Base-by-base conservation (phyloP, 352 stramenopile genomes). In the Hyaloperonospora arabidopsidis region DNA sequence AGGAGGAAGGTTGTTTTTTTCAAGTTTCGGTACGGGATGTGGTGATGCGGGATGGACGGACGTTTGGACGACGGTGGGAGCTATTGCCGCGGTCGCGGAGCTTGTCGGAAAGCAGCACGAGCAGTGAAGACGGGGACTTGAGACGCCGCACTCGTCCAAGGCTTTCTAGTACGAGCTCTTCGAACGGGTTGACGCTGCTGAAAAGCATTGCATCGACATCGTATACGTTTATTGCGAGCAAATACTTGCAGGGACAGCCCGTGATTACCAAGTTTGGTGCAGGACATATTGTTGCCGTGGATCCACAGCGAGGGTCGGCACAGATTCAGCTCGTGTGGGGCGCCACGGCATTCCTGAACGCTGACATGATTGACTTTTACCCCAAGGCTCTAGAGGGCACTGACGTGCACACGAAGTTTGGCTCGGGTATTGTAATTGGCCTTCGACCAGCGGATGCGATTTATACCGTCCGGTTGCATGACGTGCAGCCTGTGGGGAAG, bases 351-450 rank as follows among this genome's bases (percentile, higher is more conserved):
- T 89, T 57, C 48, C 61, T 91, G 28, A 73, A 65, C 41, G 70
- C 67, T 2, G 73, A 82, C 53, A 74, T 75, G 61, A 80, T 91
- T 54, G 67, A 78, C 38, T 73, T 73, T 57, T 85, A 89, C 59
- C 67, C 72, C 19, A 91, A 91, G 59, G 80, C 73, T 23, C 65
- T 91, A 11, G 73, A 76, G 11, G 80, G 80, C 22, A 87, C 84
- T 49, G 76, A 91, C 12, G 80, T 91, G 44, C 67, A 71, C 39
- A 86, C 80, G 41, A 88, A 91, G 59, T 91, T 91, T 53, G 80
- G 80, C 22, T 49, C 66, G 5, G 80, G 80, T 17, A 40, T 82
- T 15, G 76, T 89, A n/a, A 69, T 77, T 32, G 74, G 66, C n/a
- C 55, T 91, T 39, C 74, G 80, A 39, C 67, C 70, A 10, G 72